Base-by-base conservation (phyloP, 148 eudicot genomes). In the Tetragonia tetragonoides region DNA sequence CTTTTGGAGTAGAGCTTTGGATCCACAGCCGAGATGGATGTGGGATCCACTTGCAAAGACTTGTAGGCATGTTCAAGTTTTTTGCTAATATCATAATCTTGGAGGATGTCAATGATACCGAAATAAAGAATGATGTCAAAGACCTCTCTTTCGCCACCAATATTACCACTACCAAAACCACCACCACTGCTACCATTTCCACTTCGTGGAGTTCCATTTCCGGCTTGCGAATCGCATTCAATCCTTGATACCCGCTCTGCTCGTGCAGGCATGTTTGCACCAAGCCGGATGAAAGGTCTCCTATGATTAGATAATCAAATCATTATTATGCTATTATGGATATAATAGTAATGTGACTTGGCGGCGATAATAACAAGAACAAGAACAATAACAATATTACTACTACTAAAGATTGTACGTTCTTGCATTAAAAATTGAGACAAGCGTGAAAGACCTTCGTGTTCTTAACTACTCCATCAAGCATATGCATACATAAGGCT, bases 211-310 rank as follows among this genome's bases (percentile, higher is more conserved):
- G 84, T 79, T 42, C 87, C 84, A 75, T 69, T 81, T 38, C 82
- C 76, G 47, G 80, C 66, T 3, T 70, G 78, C 34, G 74, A 68
- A 54, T 80, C 84, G 10, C 38, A 68, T 46, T 81, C 88, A 10
- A 34, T 67, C 67, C 80, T 79, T 51, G 70, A 49, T 65, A 85
- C 79, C 70, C 81, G 81, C 84, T 83, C 88, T 57, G 88, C 88
- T 78, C 88, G 79, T 44, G 84, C 88, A 68, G 88, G 88, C 88
- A 86, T 86, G 86, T 86, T 86, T 75, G 86, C 86, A 17, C 88
- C 88, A 67, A 86, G 62, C 37, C 88, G 66, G 65, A 86, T 83
- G 82, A 86, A 81, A 34, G 88, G 88, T 78, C 81, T 86, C 86
- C 88, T 86, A 70, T 72, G 42, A 74, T 34, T 24, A 57, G 16